Conservation (phyloP, 23 red algal species). For the Gracilaria gracilis region DNA sequence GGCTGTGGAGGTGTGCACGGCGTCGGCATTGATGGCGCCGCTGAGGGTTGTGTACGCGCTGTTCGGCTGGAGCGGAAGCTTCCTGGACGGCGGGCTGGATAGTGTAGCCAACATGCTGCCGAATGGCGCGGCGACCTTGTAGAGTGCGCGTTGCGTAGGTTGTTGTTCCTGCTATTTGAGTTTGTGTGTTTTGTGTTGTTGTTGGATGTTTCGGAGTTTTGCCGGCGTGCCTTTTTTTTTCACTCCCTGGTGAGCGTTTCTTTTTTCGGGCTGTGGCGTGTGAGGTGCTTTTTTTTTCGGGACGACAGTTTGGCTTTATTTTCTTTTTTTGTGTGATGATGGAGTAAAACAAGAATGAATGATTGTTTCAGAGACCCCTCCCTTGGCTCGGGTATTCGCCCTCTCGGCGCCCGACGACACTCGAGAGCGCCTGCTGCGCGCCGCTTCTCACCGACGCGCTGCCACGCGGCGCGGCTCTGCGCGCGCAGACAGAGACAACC, state of each 20-base stretch:
- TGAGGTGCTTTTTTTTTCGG: too few species aligned
- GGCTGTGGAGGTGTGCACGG: conserved; percentile 13
- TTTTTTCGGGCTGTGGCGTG: neutral
- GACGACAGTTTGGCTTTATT: too few species aligned
- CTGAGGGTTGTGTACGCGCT: conserved; percentile 14
- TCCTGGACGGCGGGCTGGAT: conserved; percentile 7
- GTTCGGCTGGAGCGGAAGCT: neutral
- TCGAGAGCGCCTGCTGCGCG: too few species aligned
- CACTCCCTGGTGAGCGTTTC: neutral
- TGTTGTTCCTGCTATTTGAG: neutral
- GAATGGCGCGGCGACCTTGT: neutral
- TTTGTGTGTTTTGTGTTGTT: neutral
- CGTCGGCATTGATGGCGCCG: conserved; percentile 51
- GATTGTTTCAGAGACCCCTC: too few species aligned
- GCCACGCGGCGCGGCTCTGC: too few species aligned
- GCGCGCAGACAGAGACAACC: too few species aligned
- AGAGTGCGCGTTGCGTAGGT: neutral
- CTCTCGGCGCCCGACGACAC: too few species aligned
- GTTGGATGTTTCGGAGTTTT: conserved; percentile 1
- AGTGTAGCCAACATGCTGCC: neutral
- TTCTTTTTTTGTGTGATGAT: too few species aligned
- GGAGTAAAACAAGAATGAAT: too few species aligned
- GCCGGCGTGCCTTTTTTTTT: conserved; percentile 4
- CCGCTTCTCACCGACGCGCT: too few species aligned
- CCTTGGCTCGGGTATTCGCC: too few species aligned